Percentiles rank a stretch among this genome's conserved stretches.
These are phyloP conservation scores for Colletotrichum chrysophilum DNA, from an alignment of 2,329 filamentous ascomycete genomes.

Conservation along the genomic window DNA sequence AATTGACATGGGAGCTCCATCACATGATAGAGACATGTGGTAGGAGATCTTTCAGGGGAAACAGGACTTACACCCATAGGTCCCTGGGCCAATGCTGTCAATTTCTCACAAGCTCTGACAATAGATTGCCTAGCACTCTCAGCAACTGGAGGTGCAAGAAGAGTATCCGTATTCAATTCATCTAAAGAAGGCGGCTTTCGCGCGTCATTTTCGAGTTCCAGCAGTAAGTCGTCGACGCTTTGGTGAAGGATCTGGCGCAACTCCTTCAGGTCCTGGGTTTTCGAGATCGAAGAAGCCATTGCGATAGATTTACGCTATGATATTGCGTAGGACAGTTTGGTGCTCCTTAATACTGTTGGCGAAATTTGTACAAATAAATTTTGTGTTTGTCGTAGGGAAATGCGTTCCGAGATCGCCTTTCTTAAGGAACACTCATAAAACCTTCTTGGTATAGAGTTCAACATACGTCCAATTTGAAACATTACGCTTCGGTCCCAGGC, in stretches of 20 bases:
- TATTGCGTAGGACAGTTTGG: background rate
- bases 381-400: background rate
- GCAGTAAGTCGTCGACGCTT: background rate
- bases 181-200: background rate
- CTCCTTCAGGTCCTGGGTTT: background rate
- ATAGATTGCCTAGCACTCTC: background rate
- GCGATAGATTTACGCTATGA: background rate
- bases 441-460: background rate
- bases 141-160: background rate
- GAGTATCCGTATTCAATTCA: background rate
- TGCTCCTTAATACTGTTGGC: background rate
- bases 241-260: background rate
- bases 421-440: background rate
- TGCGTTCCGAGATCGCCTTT: background rate
- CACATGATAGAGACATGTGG: background rate
- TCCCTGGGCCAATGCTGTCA: background rate
- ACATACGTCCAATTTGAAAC: background rate
- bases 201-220: background rate
- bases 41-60: background rate
- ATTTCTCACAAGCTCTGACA: background rate
- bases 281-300: background rate
- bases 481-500: background rate
- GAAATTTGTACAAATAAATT: background rate
- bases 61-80: background rate
- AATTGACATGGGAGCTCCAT: rapidly evolving